These are phyloP conservation scores for Pouteria glomerata DNA, from an alignment of 148 eudicot species.

Conservation along the genomic window DNA sequence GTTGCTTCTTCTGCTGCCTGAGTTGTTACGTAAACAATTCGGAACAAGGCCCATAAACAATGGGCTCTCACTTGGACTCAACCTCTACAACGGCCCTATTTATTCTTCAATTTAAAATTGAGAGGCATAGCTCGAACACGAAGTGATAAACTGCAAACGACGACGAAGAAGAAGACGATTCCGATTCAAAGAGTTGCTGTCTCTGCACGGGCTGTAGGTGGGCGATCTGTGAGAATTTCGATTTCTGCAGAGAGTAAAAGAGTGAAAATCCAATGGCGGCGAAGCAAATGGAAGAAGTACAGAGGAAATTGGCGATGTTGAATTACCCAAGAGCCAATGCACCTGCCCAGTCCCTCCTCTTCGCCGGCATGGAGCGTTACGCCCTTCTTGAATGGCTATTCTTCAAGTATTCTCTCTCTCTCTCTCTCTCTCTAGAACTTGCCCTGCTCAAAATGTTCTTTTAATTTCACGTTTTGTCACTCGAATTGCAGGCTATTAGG, in stretches of 20 bases:
- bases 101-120: background rate
- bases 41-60: too few relatives aligned
- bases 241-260: too few relatives aligned
- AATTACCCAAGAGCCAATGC: conserved; percentile 86
- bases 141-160: too few relatives aligned
- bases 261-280: conserved; percentile 48
- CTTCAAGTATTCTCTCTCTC: conserved; percentile 53
- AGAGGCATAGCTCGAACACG: too few relatives aligned
- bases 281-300: conserved; percentile 95
- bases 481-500: conserved; percentile 61
- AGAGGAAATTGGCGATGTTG: conserved; percentile 69
- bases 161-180: background rate
- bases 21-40: too few relatives aligned
- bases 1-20: too few relatives aligned
- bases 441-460: background rate
- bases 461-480: conserved; percentile 3
- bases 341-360: conserved; percentile 92
- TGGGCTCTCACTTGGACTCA: background rate
- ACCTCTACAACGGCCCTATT: background rate
- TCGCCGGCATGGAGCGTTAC: conserved; percentile 97
- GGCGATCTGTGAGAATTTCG: background rate
- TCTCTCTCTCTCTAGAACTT: background rate
- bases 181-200: background rate
- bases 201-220: background rate
- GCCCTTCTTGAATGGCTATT: conserved; percentile 99